Conservation (phyloP, 202 grass and related monocot species). For the Bolboschoenoplectus hybrid region DNA sequence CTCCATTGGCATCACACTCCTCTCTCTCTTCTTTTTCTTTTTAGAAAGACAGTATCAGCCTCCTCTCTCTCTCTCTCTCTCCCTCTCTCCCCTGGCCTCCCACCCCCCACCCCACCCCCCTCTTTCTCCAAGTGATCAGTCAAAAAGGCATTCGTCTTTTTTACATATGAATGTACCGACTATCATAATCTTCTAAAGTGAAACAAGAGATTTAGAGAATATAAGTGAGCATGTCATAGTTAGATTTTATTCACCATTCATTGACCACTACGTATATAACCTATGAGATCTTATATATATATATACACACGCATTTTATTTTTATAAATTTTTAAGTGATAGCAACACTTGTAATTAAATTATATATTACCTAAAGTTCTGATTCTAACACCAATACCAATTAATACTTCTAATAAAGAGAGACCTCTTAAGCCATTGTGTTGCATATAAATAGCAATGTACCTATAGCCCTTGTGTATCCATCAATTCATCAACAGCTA, state of each 20-base stretch:
- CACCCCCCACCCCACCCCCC: conserved; percentile 7
- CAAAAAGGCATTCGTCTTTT: conserved; percentile 69
- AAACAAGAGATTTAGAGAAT: conserved; percentile 70
- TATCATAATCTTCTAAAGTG: conserved; percentile 43
- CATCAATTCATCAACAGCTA: conserved; percentile 46
- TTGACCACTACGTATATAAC: conserved; percentile 44
- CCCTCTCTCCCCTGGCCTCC: conserved; percentile 32
- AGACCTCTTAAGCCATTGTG: conserved; percentile 57
- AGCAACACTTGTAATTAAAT: conserved; percentile 50
- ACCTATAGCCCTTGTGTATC: conserved; percentile 49
- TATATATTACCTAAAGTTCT: conserved; percentile 33
- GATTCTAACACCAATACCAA: conserved; percentile 24
- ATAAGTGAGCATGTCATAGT: conserved; percentile 55
- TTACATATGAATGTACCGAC: conserved; percentile 39
- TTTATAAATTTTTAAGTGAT: conserved; percentile 50
- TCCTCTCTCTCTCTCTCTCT: neutral
- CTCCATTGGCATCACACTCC: conserved; percentile 43
- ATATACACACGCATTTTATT: too few relatives aligned
- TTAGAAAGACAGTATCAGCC: neutral
- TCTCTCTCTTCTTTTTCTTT: neutral
- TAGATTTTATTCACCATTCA: conserved; percentile 79
- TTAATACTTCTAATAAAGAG: conserved; percentile 32
- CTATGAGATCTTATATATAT: conserved; percentile 35
- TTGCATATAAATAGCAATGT: conserved; percentile 45
- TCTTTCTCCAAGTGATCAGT: conserved; percentile 36